Percentiles rank a stretch among this genome's conserved stretches.
Conservation (phyloP, 108 stramenopile genomes). For the Mediolabrus comicus region DNA sequence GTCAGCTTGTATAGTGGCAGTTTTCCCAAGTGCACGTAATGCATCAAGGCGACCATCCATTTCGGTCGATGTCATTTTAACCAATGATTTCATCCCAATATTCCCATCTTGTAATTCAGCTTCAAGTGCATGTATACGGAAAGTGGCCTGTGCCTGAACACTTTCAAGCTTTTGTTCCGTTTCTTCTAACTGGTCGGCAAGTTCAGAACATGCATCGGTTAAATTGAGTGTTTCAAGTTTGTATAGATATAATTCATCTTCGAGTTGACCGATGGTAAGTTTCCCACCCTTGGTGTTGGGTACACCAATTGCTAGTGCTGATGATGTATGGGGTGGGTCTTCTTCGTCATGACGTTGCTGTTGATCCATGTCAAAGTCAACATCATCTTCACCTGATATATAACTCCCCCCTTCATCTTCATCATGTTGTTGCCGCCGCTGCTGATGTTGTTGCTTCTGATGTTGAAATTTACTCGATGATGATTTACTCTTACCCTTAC, state of each 20-base stretch:
- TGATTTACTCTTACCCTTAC: not conserved
- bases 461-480: not conserved
- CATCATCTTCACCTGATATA: conserved; percentile 36
- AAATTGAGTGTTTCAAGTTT: conserved; percentile 45
- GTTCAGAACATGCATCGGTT: conserved; percentile 44
- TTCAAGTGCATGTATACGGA: conserved; percentile 48
- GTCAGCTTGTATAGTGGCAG: conserved; percentile 32
- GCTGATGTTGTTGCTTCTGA: not conserved
- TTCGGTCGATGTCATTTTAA: conserved; percentile 42
- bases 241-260: conserved; percentile 44
- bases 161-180: conserved; percentile 28
- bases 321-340: not conserved
- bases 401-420: conserved; percentile 17
- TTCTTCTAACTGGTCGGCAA: conserved; percentile 37
- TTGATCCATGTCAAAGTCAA: conserved; percentile 11
- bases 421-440: not conserved
- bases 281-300: conserved; percentile 19
- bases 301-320: conserved; percentile 27
- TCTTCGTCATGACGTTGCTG: not conserved
- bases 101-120: conserved; percentile 44
- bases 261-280: conserved; percentile 28
- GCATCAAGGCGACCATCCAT: conserved; percentile 43
- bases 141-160: conserved; percentile 43
- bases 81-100: conserved; percentile 31
- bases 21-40: conserved; percentile 35